These are phyloP conservation scores for Micractinium sp. DNA, from an alignment of 139 green algal species.

Conservation along the genomic window DNA sequence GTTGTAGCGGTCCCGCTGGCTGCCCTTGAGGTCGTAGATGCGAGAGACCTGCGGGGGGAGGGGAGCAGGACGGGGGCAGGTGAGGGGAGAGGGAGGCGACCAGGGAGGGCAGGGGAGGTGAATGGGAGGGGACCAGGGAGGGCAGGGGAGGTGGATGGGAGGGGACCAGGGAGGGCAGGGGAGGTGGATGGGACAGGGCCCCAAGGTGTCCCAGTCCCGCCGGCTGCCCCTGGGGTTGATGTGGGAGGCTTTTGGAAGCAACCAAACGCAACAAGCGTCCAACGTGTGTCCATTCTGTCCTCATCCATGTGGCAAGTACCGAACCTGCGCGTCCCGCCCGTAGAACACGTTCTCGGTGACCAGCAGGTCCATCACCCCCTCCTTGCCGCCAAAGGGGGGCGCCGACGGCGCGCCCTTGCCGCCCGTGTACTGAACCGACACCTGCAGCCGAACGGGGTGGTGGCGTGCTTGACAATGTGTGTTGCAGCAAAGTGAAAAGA, in stretches of 20 bases:
- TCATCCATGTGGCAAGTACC: not conserved
- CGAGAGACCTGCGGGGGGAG: conserved; percentile 43
- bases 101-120: not conserved
- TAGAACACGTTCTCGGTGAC: conserved; percentile 98
- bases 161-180: no score
- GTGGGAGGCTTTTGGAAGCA: no score
- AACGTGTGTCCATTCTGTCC: no score
- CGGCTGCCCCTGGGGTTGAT: no score
- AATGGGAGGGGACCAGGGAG: not conserved
- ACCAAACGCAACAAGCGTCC: no score
- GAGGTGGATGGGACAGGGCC: no score
- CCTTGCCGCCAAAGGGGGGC: conserved; percentile 40
- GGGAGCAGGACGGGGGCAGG: not conserved
- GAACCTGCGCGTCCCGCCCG: conserved; percentile 48
- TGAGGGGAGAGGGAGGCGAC: not conserved
- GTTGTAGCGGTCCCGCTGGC: conserved; percentile 60
- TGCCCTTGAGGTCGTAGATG: conserved; percentile 96
- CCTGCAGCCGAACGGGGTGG: not conserved
- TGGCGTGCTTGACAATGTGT: no score
- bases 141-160: no score
- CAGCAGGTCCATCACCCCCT: conserved; percentile 85
- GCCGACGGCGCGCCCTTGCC: conserved; percentile 6
- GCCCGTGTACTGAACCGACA: conserved; percentile 33
- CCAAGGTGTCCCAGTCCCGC: no score
- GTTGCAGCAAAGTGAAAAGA: no score